Base-by-base conservation (phyloP, 495 filamentous ascomycete genomes). In the Talaromyces ruber region DNA sequence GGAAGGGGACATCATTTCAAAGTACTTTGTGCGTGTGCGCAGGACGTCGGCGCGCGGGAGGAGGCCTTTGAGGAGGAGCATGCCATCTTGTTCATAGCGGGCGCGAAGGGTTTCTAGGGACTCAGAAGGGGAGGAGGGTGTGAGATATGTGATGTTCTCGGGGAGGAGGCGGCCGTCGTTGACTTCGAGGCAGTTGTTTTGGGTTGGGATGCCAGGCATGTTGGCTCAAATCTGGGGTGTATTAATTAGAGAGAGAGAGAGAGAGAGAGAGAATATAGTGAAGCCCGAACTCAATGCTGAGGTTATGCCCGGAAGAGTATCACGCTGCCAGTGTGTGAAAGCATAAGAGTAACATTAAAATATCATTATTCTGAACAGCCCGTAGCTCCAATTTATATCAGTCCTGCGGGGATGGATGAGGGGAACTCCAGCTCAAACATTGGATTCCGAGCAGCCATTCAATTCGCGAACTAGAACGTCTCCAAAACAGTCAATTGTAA, bases 21-120 rank as follows among this genome's bases (percentile, higher is more conserved):
- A 88, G 69, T 88, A 88, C 58, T 75, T 64, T 34, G 80, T 68
- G 18, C 85, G 77, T 39, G 81, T 79, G 26, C 75, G 72, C 14
- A 86, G 72, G 11, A 88, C 83, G 58, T 85, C 82, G 3, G 71
- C 68, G 2, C 83, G 82, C 0, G 85, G 84, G 18, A 88, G 68
- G 2, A 86, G 65, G 32, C 76, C 74, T 64, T 87, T 87, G 6
- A 88, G 61, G 64, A 85, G 85, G 47, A 87, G 73, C 65, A 86
- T 86, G 18, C 84, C 83, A 63, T 86, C 83, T 52, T 74, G 62
- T n/a, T 82, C 58, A 58, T 79, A 84, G 18, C 84, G 77, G 34
- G 71, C 65, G 29, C 79, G 79, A 1, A 87, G 70, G 29, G 80
- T 76, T 47, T 75, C 68, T n/a, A 79, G 32, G 8, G 75, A 71